A percentile compares a stretch with the other conserved stretches of the same genome.
Evolutionary conservation across 1,284 basidiomycete genomes (phyloP).

Genomic region (Dichomitus squalens): DNA sequence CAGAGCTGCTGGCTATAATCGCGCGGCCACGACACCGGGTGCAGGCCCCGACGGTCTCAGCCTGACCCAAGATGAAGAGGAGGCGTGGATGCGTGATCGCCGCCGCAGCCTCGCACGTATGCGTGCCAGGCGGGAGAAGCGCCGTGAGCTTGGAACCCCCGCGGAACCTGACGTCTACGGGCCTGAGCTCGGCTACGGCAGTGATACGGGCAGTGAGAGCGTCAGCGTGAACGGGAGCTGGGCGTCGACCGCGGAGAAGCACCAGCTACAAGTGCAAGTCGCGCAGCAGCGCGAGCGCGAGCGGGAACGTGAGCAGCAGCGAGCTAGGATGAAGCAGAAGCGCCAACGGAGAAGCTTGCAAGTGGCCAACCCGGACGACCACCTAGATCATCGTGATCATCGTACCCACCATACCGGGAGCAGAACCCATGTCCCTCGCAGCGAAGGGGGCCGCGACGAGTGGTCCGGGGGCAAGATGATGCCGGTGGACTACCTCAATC

Average conservation of each 20-base stretch:
- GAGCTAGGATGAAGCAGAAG: background rate
- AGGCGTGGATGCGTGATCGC: conserved; percentile 30
- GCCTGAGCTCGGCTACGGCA: conserved; percentile 24
- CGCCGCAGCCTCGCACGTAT: conserved; percentile 28
- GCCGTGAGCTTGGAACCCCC: conserved; percentile 13
- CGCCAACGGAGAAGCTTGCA: conserved; percentile 9
- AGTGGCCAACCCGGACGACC: conserved; percentile 19
- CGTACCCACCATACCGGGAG: conserved; percentile 6
- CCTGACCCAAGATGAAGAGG: conserved; percentile 26
- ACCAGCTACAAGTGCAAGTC: background rate
- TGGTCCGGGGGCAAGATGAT: conserved; percentile 12
- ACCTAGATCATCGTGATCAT: conserved; percentile 2
- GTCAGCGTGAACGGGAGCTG: conserved; percentile 23
- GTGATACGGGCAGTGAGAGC: conserved; percentile 25
- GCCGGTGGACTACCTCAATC: conserved; percentile 10
- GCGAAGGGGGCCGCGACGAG: background rate
- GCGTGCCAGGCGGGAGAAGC: conserved; percentile 28
- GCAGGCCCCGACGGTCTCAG: conserved; percentile 10
- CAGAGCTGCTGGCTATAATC: conserved; percentile 53
- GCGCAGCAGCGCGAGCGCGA: background rate
- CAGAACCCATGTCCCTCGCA: conserved; percentile 9
- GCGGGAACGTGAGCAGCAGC: conserved; percentile 8
- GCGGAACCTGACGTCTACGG: conserved; percentile 12
- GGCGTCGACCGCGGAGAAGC: conserved; percentile 23
- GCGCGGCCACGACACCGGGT: conserved; percentile 11